Conservation (phyloP, 202 grass and related monocot genomes). For the Setaria viridis region DNA sequence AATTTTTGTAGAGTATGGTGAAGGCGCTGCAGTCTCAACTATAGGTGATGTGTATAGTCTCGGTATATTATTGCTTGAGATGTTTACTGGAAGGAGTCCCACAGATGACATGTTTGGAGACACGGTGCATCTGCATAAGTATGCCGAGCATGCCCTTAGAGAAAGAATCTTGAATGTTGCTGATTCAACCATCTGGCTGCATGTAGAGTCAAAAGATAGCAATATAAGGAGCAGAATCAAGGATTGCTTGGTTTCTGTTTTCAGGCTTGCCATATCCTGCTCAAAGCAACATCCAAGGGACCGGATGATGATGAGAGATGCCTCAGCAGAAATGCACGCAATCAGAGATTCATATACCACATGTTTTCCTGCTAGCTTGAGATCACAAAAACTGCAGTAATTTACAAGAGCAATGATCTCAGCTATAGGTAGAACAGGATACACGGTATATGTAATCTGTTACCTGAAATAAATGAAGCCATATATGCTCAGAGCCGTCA, state of each 20-base stretch:
- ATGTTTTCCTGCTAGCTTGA: background rate
- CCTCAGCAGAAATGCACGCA: background rate
- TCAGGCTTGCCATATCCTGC: slow-evolving; percentile 46
- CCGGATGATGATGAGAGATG: background rate
- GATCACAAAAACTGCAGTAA: background rate
- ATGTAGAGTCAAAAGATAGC: background rate
- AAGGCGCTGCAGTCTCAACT: slow-evolving; percentile 24
- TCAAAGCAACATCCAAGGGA: slow-evolving; percentile 34
- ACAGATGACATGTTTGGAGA: slow-evolving; percentile 21
- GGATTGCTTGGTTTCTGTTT: slow-evolving; percentile 15
- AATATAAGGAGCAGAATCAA: background rate
- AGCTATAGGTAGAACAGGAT: background rate
- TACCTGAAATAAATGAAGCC: background rate
- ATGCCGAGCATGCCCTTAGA: background rate
- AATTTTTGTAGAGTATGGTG: slow-evolving; percentile 41
- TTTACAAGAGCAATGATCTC: background rate
- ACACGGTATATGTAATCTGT: background rate
- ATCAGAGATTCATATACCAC: background rate
- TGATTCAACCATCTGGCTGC: slow-evolving; percentile 25
- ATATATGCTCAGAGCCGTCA: background rate
- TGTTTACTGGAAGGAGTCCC: slow-evolving; percentile 36
- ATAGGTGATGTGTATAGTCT: slow-evolving; percentile 22
- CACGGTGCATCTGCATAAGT: slow-evolving; percentile 4
- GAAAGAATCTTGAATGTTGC: slow-evolving; percentile 20
- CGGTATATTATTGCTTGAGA: slow-evolving; percentile 44